A percentile compares a stretch with the other conserved stretches of the same genome.
Evolutionary conservation across 2,329 filamentous ascomycete species (phyloP).

Genomic region (Endoconidiophora polonica): DNA sequence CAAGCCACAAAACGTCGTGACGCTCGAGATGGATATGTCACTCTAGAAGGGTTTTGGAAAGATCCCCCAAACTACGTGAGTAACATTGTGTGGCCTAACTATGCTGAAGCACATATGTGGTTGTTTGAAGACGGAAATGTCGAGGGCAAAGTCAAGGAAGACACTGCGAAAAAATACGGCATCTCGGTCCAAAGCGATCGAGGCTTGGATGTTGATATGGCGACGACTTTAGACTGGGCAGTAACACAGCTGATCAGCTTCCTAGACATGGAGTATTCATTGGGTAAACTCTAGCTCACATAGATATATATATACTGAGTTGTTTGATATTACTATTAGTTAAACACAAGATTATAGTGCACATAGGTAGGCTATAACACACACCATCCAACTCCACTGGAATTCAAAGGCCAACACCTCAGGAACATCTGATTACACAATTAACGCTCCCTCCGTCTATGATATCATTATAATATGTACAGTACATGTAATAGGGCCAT

Average conservation of each 20-base stretch:
- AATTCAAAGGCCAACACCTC: background rate
- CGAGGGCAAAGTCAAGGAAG: slow-evolving; percentile 34
- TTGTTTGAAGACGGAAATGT: slow-evolving; percentile 59
- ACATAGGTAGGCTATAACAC: too few relatives aligned
- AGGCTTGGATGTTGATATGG: slow-evolving; percentile 39
- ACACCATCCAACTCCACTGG: background rate
- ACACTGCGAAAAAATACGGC: slow-evolving; percentile 26
- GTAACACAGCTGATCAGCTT: slow-evolving; percentile 39
- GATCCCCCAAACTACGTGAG: slow-evolving; percentile 93
- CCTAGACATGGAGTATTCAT: background rate
- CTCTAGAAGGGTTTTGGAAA: slow-evolving; percentile 79
- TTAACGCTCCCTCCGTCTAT: slow-evolving; percentile 2
- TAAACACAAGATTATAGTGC: background rate
- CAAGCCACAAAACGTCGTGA: slow-evolving; percentile 49
- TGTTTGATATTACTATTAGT: slow-evolving; percentile 7
- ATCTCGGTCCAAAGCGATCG: slow-evolving; percentile 33
- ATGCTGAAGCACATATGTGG: slow-evolving; percentile 64
- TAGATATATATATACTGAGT: background rate
- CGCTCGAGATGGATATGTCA: slow-evolving; percentile 60
- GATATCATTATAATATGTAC: slow-evolving; percentile 9
- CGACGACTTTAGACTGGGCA: slow-evolving; percentile 48
- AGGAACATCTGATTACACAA: background rate
- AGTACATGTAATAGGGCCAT: background rate
- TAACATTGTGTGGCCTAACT: slow-evolving; percentile 89
- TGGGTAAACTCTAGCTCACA: background rate